Percentiles rank a stretch among this genome's conserved stretches.
Conservation (phyloP, 495 filamentous ascomycete species). For the Thermothielavioides terrestris region DNA sequence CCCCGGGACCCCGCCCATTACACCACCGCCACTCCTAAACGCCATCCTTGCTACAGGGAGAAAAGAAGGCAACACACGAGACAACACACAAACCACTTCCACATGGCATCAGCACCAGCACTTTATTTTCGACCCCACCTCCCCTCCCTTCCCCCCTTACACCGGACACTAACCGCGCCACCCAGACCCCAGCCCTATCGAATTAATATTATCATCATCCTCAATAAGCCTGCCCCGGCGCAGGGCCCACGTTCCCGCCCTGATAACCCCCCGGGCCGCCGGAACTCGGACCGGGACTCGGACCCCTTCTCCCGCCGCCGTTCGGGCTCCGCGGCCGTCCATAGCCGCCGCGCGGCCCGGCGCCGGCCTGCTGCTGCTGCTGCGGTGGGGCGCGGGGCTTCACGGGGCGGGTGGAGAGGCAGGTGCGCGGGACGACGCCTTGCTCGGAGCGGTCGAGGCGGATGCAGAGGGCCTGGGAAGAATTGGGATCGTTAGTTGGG, state of each 20-base stretch:
- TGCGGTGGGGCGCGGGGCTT: slow-evolving; percentile 64
- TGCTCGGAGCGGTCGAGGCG: slow-evolving; percentile 83
- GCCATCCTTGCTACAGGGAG: too few species aligned
- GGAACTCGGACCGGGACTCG: too few species aligned
- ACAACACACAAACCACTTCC: not conserved
- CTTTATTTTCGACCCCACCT: not conserved
- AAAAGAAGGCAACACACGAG: not conserved
- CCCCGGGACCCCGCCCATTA: not conserved
- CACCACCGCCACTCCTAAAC: not conserved
- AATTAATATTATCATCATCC: not conserved
- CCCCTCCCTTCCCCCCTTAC: not conserved
- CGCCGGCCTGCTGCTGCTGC: slow-evolving; percentile 12
- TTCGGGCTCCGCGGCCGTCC: not conserved
- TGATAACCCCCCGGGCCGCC: too few species aligned
- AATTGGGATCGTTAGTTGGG: slow-evolving; percentile 30
- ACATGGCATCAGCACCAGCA: not conserved
- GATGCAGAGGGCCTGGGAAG: slow-evolving; percentile 77
- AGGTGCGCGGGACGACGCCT: slow-evolving; percentile 88
- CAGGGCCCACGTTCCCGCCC: not conserved
- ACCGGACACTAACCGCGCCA: not conserved
- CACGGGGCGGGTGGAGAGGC: slow-evolving; percentile 83
- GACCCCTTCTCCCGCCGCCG: not conserved
- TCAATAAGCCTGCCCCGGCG: slow-evolving; percentile 14
- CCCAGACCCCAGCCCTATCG: not conserved
- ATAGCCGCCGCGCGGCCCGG: slow-evolving; percentile 11